Percentiles rank a stretch among this genome's conserved stretches.
Evolutionary conservation across 441 rosid genomes (phyloP).

Genomic region (Sinapis alba): DNA sequence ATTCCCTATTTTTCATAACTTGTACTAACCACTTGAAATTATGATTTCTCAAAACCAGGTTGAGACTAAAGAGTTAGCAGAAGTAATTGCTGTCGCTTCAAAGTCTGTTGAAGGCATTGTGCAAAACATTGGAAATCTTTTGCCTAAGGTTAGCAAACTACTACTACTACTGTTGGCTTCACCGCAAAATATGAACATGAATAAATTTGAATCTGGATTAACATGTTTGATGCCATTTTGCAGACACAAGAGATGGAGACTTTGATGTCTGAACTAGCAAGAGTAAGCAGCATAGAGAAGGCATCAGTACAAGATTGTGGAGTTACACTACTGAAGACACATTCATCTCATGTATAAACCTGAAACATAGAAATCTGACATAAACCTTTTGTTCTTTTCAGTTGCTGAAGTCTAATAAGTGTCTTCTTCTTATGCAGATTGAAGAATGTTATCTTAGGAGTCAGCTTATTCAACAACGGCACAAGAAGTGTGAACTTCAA

Average conservation of each 20-base stretch:
- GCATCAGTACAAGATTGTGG: slow-evolving; percentile 71
- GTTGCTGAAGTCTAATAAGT: neutral
- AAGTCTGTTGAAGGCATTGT: slow-evolving; percentile 60
- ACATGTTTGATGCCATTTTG: slow-evolving; percentile 15
- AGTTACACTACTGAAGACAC: slow-evolving; percentile 46
- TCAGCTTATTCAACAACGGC: slow-evolving; percentile 54
- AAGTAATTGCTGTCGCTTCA: slow-evolving; percentile 55
- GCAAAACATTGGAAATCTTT: slow-evolving; percentile 46
- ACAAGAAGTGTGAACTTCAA: neutral
- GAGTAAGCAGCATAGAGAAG: slow-evolving; percentile 60
- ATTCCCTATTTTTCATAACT: neutral
- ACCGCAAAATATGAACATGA: neutral
- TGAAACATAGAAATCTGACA: neutral
- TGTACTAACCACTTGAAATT: neutral
- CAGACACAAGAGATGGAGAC: slow-evolving; percentile 75
- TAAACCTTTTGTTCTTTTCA: neutral
- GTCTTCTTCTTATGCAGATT: slow-evolving; percentile 44
- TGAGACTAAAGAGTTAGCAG: slow-evolving; percentile 58
- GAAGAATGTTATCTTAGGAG: slow-evolving; percentile 62
- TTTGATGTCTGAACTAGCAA: slow-evolving; percentile 66
- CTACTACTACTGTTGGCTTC: neutral
- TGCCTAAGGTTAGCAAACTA: slow-evolving; percentile 57
- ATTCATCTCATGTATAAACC: slow-evolving; percentile 56
- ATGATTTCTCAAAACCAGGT: slow-evolving; percentile 11
- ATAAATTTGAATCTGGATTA: slow-evolving; percentile 5